These are phyloP conservation scores for Lasiodiplodia hormozganensis DNA, from an alignment of 2,329 filamentous ascomycete species.

Conservation along the genomic window DNA sequence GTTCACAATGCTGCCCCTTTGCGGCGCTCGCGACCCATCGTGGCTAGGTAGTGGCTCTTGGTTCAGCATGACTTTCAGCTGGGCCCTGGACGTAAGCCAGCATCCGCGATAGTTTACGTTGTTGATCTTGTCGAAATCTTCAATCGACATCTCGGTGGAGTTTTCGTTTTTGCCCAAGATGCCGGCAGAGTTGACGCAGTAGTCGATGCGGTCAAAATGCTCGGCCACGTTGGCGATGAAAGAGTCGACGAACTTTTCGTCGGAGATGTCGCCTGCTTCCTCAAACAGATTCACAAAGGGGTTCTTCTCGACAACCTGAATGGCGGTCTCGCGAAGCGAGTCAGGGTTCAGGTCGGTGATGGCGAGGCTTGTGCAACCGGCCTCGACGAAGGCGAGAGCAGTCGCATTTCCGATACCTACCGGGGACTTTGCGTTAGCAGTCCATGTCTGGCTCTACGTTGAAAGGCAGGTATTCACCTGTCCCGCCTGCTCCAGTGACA, in stretches of 20 bases:
- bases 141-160: conserved; percentile 55
- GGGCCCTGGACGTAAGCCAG: conserved; percentile 62
- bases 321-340: conserved; percentile 48
- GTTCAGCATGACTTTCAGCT: conserved; percentile 58
- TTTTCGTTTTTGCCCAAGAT: conserved; percentile 54
- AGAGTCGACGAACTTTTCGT: conserved; percentile 52
- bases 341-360: conserved; percentile 60
- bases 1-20: conserved; percentile 60
- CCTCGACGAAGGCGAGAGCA: conserved; percentile 57
- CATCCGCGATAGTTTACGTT: conserved; percentile 65
- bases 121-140: conserved; percentile 61
- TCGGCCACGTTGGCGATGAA: conserved; percentile 45
- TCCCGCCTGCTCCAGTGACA: conserved; percentile 45
- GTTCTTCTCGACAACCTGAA: conserved; percentile 43
- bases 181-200: conserved; percentile 63
- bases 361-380: conserved; percentile 59
- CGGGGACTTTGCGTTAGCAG: conserved; percentile 17
- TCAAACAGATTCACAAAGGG: conserved; percentile 45
- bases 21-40: conserved; percentile 48
- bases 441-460: not conserved
- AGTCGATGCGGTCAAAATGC: conserved; percentile 59
- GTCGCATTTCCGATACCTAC: conserved; percentile 64
- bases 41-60: conserved; percentile 60
- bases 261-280: conserved; percentile 56
- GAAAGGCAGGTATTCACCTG: conserved; percentile 34